Evolutionary conservation across 148 eudicot genomes (phyloP), one percentile per base, ranked within the genome.

Genomic region (Rheum nobile): DNA sequence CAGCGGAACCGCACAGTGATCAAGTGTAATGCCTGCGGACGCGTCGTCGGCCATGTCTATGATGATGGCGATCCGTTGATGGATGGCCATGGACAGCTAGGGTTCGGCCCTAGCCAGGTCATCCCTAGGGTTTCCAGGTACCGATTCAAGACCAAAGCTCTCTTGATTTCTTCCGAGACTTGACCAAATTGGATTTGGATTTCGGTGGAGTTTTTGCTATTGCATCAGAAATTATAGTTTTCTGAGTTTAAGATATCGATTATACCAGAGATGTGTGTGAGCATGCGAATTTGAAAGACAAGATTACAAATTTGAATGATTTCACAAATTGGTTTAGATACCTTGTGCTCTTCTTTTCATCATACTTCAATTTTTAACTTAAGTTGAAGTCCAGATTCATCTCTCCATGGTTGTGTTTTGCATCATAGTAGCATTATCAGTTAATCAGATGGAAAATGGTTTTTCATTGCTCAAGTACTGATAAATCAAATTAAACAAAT

Each of bases 91-190:
- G 94, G 98, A 4, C 92, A 90, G 78, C 77, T 86, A 16, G 83
- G 80, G 47, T 80, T 94, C 22, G 98, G 98, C 19, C 97, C 97
- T 14, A 94, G 98, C 43, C 97, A 94, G 75, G 95, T 76, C 48
- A 75, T 89, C 26, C 96, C 96, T 4, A 79, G 97, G 72, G 80
- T 83, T 82, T 88, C 98, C 10, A 88, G 98, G 84, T 94, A 86
- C 61, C 69, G 98, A 54, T 88, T 94, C 76, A 88, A 84, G 81
- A 75, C 74, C 43, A 94, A 87, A 77, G 82, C 90, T n/a, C 75
- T 91, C 6, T 31, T 72, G 12, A 77, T 85, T 75, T 34, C 78
- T 77, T 55, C 82, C 39, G 81, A 83, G 52, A 88, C 88, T 77
- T 85, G 79, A 74, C 4, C 3, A 12, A 21, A 22, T 22, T 71